Evolutionary conservation across 495 filamentous ascomycete genomes (phyloP).

Genomic region (Daldinia decipiens): DNA sequence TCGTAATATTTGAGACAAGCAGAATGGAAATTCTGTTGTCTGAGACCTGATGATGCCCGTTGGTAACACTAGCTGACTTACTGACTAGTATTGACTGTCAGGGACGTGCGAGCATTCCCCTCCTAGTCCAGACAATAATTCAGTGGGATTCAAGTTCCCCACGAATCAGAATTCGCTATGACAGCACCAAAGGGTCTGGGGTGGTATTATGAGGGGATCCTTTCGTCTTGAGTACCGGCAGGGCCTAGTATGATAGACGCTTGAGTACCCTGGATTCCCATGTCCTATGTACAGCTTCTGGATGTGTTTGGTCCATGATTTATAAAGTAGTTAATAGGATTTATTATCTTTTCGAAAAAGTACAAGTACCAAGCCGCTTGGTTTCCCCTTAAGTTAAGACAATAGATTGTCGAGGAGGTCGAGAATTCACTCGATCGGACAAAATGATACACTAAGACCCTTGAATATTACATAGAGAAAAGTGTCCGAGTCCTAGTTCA

Average conservation of each 20-base stretch:
- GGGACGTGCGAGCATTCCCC: conserved; percentile 25
- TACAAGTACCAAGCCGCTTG: conserved; percentile 6
- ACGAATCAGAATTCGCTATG: conserved; percentile 30
- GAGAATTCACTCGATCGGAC: neutral
- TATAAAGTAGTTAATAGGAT: conserved; percentile 10
- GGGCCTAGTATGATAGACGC: conserved; percentile 20
- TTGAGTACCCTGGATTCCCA: conserved; percentile 10
- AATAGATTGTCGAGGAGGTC: neutral
- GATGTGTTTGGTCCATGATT: conserved; percentile 16
- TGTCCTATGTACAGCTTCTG: neutral
- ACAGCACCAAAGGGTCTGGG: conserved; percentile 26
- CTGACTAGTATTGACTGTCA: conserved; percentile 7
- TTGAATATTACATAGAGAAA: conserved; percentile 18
- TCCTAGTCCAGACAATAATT: conserved; percentile 35
- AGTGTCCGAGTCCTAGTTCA: conserved; percentile 19
- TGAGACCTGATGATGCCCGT: conserved; percentile 22
- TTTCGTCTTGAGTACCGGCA: conserved; percentile 31
- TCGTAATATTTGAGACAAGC: conserved; percentile 27
- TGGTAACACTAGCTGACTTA: conserved; percentile 26
- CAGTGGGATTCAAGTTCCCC: conserved; percentile 19
- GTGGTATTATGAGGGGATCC: conserved; percentile 37
- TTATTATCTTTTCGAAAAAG: conserved; percentile 11
- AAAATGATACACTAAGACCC: conserved; percentile 7
- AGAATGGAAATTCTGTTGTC: conserved; percentile 12
- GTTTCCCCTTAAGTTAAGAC: conserved; percentile 8